Conservation (phyloP, 495 filamentous ascomycete species). For the Umbilicaria muhlenbergii region DNA sequence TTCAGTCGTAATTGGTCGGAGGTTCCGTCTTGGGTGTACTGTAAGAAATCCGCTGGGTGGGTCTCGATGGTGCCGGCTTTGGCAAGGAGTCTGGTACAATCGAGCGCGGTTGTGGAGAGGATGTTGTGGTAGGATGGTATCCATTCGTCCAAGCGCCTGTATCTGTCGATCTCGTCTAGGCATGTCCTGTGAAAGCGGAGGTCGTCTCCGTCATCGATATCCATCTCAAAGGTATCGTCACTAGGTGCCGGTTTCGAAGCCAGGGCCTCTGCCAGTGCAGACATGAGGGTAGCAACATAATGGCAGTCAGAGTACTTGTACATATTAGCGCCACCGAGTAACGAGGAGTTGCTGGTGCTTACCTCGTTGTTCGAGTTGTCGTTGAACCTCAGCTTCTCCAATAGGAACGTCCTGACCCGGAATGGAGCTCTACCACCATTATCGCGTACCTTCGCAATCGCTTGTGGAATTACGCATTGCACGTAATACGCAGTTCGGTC, state of each 20-base stretch:
- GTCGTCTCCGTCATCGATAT: conserved; percentile 23
- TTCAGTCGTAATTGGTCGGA: conserved; percentile 66
- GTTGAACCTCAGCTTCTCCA: conserved; percentile 81
- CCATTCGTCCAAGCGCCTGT: conserved; percentile 89
- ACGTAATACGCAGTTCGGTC: conserved; percentile 69
- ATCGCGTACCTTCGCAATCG: conserved; percentile 66
- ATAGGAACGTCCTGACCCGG: conserved; percentile 59
- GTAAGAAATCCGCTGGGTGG: conserved; percentile 52
- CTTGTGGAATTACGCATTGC: conserved; percentile 62
- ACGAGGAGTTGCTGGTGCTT: conserved; percentile 7
- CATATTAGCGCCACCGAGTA: background rate
- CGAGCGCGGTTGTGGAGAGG: conserved; percentile 65
- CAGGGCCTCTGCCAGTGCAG: conserved; percentile 60
- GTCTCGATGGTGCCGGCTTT: conserved; percentile 48
- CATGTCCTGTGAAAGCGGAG: conserved; percentile 51
- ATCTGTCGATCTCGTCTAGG: conserved; percentile 74
- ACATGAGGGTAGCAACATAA: conserved; percentile 72
- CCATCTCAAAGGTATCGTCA: conserved; percentile 7
- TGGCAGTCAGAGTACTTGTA: conserved; percentile 62
- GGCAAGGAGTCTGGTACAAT: conserved; percentile 61
- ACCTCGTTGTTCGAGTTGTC: conserved; percentile 77
- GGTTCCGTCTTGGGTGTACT: conserved; percentile 65
- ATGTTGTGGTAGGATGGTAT: conserved; percentile 82
- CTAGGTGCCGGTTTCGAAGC: conserved; percentile 32
- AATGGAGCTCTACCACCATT: conserved; percentile 59